phyloP scores from a whole-genome alignment of 192 early-diverging fungal genomes.

The Chytriomyces hyalinus region DNA sequence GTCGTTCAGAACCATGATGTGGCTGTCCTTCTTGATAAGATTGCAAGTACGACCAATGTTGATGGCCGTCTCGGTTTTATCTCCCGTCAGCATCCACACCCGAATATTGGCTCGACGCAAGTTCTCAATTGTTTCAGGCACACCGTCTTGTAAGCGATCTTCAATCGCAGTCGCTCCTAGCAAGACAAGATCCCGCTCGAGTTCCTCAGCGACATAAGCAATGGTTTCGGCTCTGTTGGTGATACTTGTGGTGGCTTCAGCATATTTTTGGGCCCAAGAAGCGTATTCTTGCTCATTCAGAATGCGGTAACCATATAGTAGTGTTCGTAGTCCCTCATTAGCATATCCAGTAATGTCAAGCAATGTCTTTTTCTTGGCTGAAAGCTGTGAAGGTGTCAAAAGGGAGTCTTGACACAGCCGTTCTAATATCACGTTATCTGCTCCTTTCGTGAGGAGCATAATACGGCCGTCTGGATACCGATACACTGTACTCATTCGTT shows the following conservation, averaged over 20 bases:
- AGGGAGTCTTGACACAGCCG: constrained; percentile 32
- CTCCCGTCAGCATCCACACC: constrained; percentile 92
- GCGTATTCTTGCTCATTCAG: constrained; percentile 77
- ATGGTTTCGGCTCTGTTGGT: constrained; percentile 78
- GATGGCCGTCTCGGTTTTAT: constrained; percentile 90
- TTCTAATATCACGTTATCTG: constrained; percentile 47
- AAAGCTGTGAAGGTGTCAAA: constrained; percentile 1
- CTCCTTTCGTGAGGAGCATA: constrained; percentile 49
- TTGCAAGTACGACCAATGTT: constrained; percentile 86
- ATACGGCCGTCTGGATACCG: constrained; percentile 41
- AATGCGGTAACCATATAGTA: constrained; percentile 81
- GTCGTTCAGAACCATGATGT: constrained; percentile 46
- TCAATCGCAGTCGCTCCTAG: constrained; percentile 90
- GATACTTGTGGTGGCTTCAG: constrained; percentile 73
- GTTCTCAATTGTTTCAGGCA: constrained; percentile 82
- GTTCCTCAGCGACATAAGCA: constrained; percentile 75
- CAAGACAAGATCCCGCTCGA: constrained; percentile 77
- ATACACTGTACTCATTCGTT: constrained; percentile 51
- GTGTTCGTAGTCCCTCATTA: constrained; percentile 74
- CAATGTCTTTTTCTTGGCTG: constrained; percentile 32
- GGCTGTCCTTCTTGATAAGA: constrained; percentile 59
- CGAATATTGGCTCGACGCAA: constrained; percentile 78
- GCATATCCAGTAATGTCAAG: constrained; percentile 47
- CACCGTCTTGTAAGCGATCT: constrained; percentile 84
- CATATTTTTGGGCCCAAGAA: constrained; percentile 71